Base-by-base conservation (phyloP, 2,329 filamentous ascomycete species). In the Claviceps sp. region DNA sequence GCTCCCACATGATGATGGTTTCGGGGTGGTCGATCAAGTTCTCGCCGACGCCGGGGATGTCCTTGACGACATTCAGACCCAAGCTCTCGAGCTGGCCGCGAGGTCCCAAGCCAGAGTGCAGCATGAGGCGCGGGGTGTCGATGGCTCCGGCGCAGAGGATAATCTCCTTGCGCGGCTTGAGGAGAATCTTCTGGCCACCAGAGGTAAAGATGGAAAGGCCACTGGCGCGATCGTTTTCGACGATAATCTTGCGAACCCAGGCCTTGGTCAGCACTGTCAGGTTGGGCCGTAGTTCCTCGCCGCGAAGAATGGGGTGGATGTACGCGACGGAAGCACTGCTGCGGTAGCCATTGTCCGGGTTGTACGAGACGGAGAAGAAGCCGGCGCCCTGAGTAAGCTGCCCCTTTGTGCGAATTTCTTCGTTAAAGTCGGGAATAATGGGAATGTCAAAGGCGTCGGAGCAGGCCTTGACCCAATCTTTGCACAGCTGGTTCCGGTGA, bases 361-460 rank as follows among this genome's bases (percentile, higher is more conserved):
- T 94, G 73, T 95, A 95, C 40, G 87, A 84, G 59, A 95, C 82
- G 57, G 85, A 89, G 75, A 95, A 91, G 76, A 95, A 95, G 52
- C 89, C 89, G 30, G 93, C 86, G 48, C 85, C 85, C 61, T 85
- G 75, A 58, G 81, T 82, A 57, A 95, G 71, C 45, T 82, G 75
- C 52, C 89, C 89, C 49, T 76, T 85, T 57, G 78, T 74, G 55
- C 77, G 78, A 66, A 95, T 95, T 65, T 90, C 81, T 61, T 83
- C 74, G 74, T 95, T 95, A 77, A 94, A 95, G 72, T 95, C 87
- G 57, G 82, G 73, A 59, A 93, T 81, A 51, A 94, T 71, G 50
- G 89, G 89, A 57, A 95, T 89, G 64, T 85, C 72, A 70, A 94
- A 77, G 24, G 89, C 86, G 30, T 75, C 78, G 56, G 85, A 85